Percentiles rank a stretch among this genome's conserved stretches.
phyloP scores from a whole-genome alignment of 1,284 basidiomycete genomes.

The Kwoniella shivajii region DNA sequence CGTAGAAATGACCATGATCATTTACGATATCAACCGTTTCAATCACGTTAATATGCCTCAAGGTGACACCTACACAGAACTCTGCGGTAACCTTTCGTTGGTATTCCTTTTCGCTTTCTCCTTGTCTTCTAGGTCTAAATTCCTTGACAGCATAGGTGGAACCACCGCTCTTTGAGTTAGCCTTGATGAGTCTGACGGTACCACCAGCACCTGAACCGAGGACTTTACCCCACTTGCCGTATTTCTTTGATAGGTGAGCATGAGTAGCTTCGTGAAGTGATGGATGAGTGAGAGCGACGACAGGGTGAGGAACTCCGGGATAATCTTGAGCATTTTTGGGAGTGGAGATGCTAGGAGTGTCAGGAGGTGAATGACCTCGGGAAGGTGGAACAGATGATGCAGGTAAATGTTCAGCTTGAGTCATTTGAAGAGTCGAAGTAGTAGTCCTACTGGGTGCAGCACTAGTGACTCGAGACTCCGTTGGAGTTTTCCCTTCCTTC shows the following conservation, averaged over 20 bases:
- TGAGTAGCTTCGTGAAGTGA: slow-evolving; percentile 80
- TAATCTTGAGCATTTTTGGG: slow-evolving; percentile 44
- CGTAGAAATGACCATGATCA: slow-evolving; percentile 97
- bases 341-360: slow-evolving; percentile 47
- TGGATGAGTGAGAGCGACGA: slow-evolving; percentile 51
- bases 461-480: slow-evolving; percentile 34
- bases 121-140: slow-evolving; percentile 83
- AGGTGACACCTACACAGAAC: slow-evolving; percentile 94
- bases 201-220: slow-evolving; percentile 96
- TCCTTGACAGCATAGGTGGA: slow-evolving; percentile 95
- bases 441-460: slow-evolving; percentile 41
- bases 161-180: slow-evolving; percentile 73
- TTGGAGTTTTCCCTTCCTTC: slow-evolving; percentile 32
- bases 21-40: slow-evolving; percentile 98
- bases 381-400: slow-evolving; percentile 9
- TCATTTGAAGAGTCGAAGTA: slow-evolving; percentile 33
- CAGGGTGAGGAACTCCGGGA: slow-evolving; percentile 50
- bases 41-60: slow-evolving; percentile 96
- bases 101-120: slow-evolving; percentile 93
- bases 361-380: slow-evolving; percentile 11
- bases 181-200: slow-evolving; percentile 94
- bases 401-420: slow-evolving; percentile 20
- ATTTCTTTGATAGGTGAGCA: slow-evolving; percentile 93
- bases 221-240: slow-evolving; percentile 97
- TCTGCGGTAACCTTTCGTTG: slow-evolving; percentile 99